These are phyloP conservation scores for Populus trichocarpa DNA, from an alignment of 441 rosid genomes.

Conservation along the genomic window DNA sequence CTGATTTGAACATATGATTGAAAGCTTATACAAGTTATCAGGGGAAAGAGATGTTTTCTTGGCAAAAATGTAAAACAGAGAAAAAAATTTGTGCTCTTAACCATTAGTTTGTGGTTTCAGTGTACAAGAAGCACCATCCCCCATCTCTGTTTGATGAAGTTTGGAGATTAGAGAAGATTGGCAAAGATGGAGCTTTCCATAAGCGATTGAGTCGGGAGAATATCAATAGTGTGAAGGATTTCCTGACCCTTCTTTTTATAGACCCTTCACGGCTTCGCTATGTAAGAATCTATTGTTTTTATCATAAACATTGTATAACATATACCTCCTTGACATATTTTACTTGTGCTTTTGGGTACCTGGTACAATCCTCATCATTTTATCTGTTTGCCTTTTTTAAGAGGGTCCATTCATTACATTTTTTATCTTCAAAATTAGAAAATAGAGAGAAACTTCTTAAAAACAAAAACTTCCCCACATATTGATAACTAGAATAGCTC, in stretches of 20 bases:
- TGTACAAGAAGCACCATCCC: constrained; percentile 93
- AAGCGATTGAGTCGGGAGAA: constrained; percentile 61
- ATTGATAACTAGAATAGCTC: not conserved
- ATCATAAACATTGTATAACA: not conserved
- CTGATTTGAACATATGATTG: not conserved
- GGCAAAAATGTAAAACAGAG: not conserved
- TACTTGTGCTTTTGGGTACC: too few relatives aligned
- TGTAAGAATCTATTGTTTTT: constrained; percentile 38
- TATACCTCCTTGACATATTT: not conserved
- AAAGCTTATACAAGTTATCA: not conserved
- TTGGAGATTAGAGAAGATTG: constrained; percentile 97
- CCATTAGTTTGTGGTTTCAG: constrained; percentile 43
- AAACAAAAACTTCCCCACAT: not conserved
- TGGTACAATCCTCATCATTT: not conserved
- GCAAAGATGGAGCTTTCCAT: constrained; percentile 98
- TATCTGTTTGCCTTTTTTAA: not conserved
- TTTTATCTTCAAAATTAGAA: not conserved
- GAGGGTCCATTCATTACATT: not conserved
- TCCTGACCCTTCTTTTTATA: constrained; percentile 55
- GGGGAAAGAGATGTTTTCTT: not conserved
- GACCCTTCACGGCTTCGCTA: constrained; percentile 74
- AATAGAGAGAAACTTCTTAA: not conserved
- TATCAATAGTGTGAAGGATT: constrained; percentile 80
- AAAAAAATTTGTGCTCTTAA: not conserved
- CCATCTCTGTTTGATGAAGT: constrained; percentile 82